These are phyloP conservation scores for Arachis stenosperma DNA, from an alignment of 306 rosid species.

Conservation along the genomic window DNA sequence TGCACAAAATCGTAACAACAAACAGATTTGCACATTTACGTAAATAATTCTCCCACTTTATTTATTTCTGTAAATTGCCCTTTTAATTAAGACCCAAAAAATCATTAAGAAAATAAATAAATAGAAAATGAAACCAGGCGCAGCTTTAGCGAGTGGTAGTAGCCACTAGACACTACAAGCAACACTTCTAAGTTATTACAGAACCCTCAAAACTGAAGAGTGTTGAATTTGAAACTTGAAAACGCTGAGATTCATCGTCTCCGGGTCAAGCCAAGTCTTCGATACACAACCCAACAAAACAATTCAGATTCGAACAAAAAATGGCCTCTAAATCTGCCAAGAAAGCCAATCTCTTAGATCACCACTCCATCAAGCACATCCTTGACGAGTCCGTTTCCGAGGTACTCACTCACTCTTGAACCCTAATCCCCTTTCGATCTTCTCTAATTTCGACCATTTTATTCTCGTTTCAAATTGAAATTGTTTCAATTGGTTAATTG, in stretches of 20 bases:
- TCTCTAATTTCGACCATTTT: not conserved
- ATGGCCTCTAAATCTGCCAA: constrained; percentile 61
- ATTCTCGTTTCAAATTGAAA: not conserved
- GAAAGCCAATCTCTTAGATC: constrained; percentile 91
- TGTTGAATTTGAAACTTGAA: not conserved
- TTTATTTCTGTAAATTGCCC: too few species aligned
- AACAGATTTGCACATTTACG: too few species aligned
- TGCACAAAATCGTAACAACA: too few species aligned
- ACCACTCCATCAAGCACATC: constrained; percentile 79
- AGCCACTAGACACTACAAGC: not conserved
- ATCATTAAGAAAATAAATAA: too few species aligned
- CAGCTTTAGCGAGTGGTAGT: not conserved
- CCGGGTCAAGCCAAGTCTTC: constrained; percentile 37
- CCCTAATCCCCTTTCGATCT: constrained; percentile 50
- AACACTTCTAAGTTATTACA: not conserved
- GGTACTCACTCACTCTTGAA: constrained; percentile 47
- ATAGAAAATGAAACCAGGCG: not conserved
- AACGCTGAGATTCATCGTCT: not conserved
- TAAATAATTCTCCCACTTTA: too few species aligned
- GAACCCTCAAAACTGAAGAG: not conserved
- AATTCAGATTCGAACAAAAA: constrained; percentile 35
- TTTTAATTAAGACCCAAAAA: too few species aligned
- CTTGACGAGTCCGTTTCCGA: constrained; percentile 90
- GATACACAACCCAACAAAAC: not conserved
- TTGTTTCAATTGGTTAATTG: constrained; percentile 7